Evolutionary conservation across 805 yeast genomes (phyloP).

Genomic region (Candida glaebosa): DNA sequence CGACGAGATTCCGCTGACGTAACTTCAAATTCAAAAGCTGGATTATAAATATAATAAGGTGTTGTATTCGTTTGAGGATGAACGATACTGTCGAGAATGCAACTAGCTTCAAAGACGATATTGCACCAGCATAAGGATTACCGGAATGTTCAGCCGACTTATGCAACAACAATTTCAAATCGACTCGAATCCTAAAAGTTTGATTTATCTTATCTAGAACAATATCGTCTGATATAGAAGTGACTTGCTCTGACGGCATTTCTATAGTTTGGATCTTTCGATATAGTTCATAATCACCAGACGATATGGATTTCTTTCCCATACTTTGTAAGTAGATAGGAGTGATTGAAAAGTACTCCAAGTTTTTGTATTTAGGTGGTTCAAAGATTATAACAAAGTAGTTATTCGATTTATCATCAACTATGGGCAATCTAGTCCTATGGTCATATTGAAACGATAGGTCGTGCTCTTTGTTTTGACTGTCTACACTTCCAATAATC

Average conservation of each 20-base stretch:
- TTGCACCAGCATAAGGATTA: background rate
- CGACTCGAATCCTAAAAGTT: constrained; percentile 18
- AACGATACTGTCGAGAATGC: background rate
- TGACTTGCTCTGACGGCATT: background rate
- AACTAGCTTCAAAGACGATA: background rate
- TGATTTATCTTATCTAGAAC: constrained; percentile 33
- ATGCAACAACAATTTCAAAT: constrained; percentile 2
- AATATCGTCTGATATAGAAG: constrained; percentile 23
- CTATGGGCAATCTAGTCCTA: constrained; percentile 11
- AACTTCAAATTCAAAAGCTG: constrained; percentile 25
- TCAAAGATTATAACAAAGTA: constrained; percentile 41
- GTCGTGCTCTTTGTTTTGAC: constrained; percentile 4
- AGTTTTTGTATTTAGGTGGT: constrained; percentile 65
- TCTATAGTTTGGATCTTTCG: constrained; percentile 15
- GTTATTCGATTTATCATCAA: constrained; percentile 7
- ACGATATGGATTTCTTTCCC: constrained; percentile 12
- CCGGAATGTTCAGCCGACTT: background rate
- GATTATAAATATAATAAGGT: constrained; percentile 16
- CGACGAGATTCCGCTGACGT: constrained; percentile 24
- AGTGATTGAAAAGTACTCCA: constrained; percentile 74
- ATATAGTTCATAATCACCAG: constrained; percentile 15
- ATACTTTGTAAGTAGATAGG: constrained; percentile 66
- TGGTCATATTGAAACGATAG: constrained; percentile 7
- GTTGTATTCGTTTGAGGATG: constrained; percentile 11
- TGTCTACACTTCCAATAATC: constrained; percentile 16